These are phyloP conservation scores for Ophiobolus disseminans DNA, from an alignment of 2,329 filamentous ascomycete genomes.

Conservation along the genomic window DNA sequence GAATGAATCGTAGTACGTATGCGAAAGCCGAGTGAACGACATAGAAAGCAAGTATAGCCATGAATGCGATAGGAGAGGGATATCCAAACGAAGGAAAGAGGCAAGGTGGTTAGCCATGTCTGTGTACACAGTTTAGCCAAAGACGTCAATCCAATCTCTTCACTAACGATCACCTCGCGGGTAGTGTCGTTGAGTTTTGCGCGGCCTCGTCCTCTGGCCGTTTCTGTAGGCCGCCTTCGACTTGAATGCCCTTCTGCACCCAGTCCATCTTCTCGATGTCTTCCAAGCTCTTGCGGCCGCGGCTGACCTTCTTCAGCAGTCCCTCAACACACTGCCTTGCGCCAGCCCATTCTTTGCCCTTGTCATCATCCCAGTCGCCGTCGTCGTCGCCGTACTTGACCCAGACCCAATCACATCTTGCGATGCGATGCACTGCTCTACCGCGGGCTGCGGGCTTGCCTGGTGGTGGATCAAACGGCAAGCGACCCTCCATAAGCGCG, in stretches of 20 bases:
- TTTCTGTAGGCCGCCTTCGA: conserved; percentile 65
- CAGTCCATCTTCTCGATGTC: conserved; percentile 76
- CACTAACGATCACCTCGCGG: conserved; percentile 40
- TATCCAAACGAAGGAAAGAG: neutral
- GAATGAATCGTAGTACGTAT: too few species aligned
- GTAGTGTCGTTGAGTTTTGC: conserved; percentile 16
- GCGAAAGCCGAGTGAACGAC: too few species aligned
- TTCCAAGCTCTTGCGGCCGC: conserved; percentile 73
- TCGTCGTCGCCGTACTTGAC: conserved; percentile 82
- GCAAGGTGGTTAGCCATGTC: too few species aligned
- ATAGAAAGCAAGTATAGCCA: neutral
- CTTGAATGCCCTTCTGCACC: conserved; percentile 75
- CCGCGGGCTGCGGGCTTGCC: conserved; percentile 76
- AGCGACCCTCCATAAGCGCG: conserved; percentile 86
- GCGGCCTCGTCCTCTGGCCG: conserved; percentile 57
- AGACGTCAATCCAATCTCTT: conserved; percentile 14
- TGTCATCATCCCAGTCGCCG: conserved; percentile 81
- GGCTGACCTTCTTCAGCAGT: conserved; percentile 80
- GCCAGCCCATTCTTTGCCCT: conserved; percentile 71
- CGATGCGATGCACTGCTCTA: conserved; percentile 90
- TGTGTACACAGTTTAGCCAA: too few species aligned
- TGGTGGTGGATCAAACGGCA: conserved; percentile 91
- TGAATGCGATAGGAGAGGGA: neutral
- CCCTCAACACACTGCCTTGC: conserved; percentile 84
- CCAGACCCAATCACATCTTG: conserved; percentile 95